Conservation (phyloP, 148 eudicot species). For the Fagopyrum homotropicum region DNA sequence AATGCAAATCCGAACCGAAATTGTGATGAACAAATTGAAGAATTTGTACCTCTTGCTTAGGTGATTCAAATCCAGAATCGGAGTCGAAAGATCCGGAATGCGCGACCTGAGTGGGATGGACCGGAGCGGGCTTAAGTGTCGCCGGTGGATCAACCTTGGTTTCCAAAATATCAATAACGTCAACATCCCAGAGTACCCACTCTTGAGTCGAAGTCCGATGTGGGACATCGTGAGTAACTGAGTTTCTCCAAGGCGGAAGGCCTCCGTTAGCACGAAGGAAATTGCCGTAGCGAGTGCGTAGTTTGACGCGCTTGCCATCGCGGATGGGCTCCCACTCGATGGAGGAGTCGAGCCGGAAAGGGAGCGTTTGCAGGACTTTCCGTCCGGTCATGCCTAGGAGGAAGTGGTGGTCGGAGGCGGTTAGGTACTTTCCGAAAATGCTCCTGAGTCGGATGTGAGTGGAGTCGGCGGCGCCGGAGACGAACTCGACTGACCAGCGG, state of each 20-base stretch:
- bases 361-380: conserved; percentile 38
- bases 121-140: neutral
- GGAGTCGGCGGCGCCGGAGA: conserved; percentile 5
- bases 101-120: conserved; percentile 11
- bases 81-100: conserved; percentile 28
- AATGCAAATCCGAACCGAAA: neutral
- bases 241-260: conserved; percentile 66
- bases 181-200: conserved; percentile 67
- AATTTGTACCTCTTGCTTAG: conserved; percentile 46
- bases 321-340: conserved; percentile 55
- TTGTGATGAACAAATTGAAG: neutral
- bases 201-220: conserved; percentile 55
- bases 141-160: neutral
- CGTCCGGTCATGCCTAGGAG: conserved; percentile 51
- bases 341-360: conserved; percentile 29
- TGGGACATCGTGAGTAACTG: conserved; percentile 72
- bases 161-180: conserved; percentile 39
- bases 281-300: conserved; percentile 43
- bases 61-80: conserved; percentile 25
- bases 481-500: conserved; percentile 43
- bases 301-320: conserved; percentile 35
- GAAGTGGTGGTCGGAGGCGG: conserved; percentile 46
- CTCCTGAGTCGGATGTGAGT: conserved; percentile 28
- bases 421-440: conserved; percentile 49
- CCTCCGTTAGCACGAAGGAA: conserved; percentile 68